These are phyloP conservation scores for Caryopteris hybrid DNA, from an alignment of 305 asterid genomes.

Conservation along the genomic window DNA sequence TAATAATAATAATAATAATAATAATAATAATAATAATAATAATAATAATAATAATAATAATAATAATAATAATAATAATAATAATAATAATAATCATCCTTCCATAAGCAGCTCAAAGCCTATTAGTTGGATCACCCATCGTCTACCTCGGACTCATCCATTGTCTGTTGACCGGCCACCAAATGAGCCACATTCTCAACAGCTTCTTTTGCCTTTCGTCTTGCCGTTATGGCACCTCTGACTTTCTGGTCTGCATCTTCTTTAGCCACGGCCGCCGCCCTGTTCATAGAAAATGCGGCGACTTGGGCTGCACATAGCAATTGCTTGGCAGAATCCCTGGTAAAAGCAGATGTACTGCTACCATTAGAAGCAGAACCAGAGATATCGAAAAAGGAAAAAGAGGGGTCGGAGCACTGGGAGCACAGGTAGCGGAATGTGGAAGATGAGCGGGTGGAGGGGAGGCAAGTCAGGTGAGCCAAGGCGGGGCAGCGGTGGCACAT, in stretches of 20 bases:
- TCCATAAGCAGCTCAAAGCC: not conserved
- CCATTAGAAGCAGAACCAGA: not conserved
- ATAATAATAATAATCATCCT: too few relatives aligned
- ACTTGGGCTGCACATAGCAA: conserved; percentile 32
- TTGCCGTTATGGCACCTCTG: conserved; percentile 24
- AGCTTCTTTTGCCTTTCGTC: conserved; percentile 27
- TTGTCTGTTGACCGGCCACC: not conserved
- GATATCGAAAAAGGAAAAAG: conserved; percentile 10
- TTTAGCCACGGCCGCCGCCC: conserved; percentile 31
- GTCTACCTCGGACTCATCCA: conserved; percentile 18
- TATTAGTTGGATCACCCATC: not conserved
- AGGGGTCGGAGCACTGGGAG: conserved; percentile 30
- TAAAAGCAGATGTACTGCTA: too few relatives aligned
- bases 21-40: too few relatives aligned
- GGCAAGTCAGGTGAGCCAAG: conserved; percentile 29
- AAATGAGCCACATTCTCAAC: conserved; percentile 21
- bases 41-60: too few relatives aligned
- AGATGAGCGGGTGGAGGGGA: conserved; percentile 34
- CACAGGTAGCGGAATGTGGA: conserved; percentile 26
- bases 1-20: too few relatives aligned
- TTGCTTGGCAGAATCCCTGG: conserved; percentile 18
- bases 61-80: too few relatives aligned
- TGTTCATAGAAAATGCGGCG: conserved; percentile 16
- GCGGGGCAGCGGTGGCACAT: conserved; percentile 38
- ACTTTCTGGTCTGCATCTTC: conserved; percentile 31